Evolutionary conservation across 2,329 filamentous ascomycete species (phyloP).

Genomic region (Beauveria rudraprayagi): DNA sequence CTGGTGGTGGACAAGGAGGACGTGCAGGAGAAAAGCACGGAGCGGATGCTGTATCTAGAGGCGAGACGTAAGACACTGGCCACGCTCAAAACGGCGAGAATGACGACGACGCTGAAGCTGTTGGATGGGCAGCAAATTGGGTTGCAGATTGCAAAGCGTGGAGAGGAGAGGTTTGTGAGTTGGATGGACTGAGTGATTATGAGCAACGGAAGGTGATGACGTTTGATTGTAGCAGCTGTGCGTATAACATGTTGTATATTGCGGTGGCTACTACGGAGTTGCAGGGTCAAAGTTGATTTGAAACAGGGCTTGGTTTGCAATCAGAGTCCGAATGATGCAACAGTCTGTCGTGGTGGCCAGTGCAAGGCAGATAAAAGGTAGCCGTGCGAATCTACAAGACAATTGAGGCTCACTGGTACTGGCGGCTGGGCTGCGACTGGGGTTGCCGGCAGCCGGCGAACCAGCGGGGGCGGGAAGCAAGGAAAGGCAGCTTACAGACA

Average conservation of each 20-base stretch:
- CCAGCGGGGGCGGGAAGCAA: background rate
- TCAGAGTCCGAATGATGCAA: too few relatives aligned
- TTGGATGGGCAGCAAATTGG: constrained; percentile 52
- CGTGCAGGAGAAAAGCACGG: constrained; percentile 32
- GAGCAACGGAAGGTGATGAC: background rate
- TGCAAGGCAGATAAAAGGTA: too few relatives aligned
- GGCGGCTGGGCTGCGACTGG: background rate
- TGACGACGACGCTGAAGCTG: constrained; percentile 67
- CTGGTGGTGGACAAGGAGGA: constrained; percentile 54
- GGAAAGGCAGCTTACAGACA: too few relatives aligned
- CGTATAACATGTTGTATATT: too few relatives aligned
- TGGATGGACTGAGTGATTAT: background rate
- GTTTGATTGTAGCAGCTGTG: background rate
- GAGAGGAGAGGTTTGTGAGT: constrained; percentile 55
- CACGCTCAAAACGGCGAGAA: constrained; percentile 46
- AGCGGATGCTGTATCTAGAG: constrained; percentile 48
- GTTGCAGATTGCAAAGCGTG: constrained; percentile 59
- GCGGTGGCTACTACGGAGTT: too few relatives aligned
- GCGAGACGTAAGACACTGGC: constrained; percentile 48
- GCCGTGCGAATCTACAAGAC: too few relatives aligned
- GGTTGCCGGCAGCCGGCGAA: background rate
- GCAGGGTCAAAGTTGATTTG: too few relatives aligned
- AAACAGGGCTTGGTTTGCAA: too few relatives aligned
- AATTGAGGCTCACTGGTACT: too few relatives aligned
- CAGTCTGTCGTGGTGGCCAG: too few relatives aligned